These are phyloP conservation scores for Chlorella ohadii DNA, from an alignment of 139 green algal genomes.

Conservation along the genomic window DNA sequence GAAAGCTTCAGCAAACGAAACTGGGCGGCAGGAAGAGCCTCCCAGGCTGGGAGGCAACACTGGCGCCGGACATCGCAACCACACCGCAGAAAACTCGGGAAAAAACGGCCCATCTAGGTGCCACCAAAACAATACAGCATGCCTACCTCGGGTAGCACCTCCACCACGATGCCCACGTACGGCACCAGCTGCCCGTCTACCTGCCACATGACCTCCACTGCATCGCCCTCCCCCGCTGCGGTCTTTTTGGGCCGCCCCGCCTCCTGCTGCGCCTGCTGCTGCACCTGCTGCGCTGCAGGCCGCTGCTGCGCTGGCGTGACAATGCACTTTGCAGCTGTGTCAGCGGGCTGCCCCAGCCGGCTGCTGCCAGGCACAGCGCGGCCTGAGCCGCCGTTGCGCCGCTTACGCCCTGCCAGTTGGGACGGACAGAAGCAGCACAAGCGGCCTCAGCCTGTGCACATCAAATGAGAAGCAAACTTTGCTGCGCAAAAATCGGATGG, in stretches of 20 bases:
- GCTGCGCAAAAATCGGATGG: too few relatives aligned
- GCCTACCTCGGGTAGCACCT: neutral
- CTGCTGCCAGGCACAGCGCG: neutral
- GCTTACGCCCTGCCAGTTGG: conserved; percentile 11
- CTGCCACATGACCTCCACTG: conserved; percentile 19
- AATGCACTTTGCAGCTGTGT: neutral
- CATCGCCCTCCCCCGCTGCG: neutral
- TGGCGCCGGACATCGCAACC: too few relatives aligned
- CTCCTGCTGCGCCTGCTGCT: neutral
- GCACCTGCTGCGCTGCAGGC: neutral
- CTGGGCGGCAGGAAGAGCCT: too few relatives aligned
- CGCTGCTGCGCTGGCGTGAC: neutral
- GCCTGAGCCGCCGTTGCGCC: conserved; percentile 9
- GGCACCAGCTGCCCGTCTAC: neutral
- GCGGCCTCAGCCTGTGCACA: too few relatives aligned
- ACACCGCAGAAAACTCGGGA: too few relatives aligned
- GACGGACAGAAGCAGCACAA: neutral
- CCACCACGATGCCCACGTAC: neutral
- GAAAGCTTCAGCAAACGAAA: too few relatives aligned
- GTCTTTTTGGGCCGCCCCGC: neutral
- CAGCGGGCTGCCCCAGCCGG: neutral
- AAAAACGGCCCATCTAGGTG: neutral
- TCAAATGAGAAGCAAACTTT: neutral
- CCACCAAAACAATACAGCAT: neutral
- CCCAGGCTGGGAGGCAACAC: too few relatives aligned